Evolutionary conservation across 768 basidiomycete species (phyloP), one percentile per base, ranked within the genome.

Genomic region (Rickenella mellea): DNA sequence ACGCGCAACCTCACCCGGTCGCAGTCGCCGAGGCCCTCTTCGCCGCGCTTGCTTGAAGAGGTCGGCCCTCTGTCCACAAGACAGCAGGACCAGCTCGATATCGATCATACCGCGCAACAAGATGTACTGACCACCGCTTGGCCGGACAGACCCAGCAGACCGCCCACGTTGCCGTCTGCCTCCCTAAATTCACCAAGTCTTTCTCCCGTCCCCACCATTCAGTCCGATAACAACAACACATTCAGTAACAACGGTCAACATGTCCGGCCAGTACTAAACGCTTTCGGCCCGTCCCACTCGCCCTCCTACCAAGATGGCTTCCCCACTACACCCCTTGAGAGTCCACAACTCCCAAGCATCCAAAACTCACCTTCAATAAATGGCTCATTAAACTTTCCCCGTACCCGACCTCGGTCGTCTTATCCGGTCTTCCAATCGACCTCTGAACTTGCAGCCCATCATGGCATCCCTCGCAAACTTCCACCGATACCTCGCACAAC

Each of bases 391-490:
- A 80, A 65, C 64, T 58, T 60, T 21, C 55, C 59, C 45, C 59
- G 63, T 53, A 58, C 62, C 58, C 78, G 80, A 83, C 82, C 66
- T 61, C 65, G 76, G 80, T 81, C 83, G 67, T 73, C 73, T 29
- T 67, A 66, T 44, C 67, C 69, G 64, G 73, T 83, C 51, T 83
- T 83, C 54, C 62, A 66, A 53, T 73, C 74, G 59, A 64, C 78
- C 41, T 71, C 73, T 63, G 83, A 81, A 65, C 66, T 83, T 43
- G 78, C 82, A 53, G 69, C 77, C 55, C 83, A 84, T 45, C 78
- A 85, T 83, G 83, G 83, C 63, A 76, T 86, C 57, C 83, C 84
- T 46, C 73, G 77, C 51, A 72, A 68, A 48, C 61, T 87, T 37
- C 83, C 84, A 35, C 76, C 75, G 40, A 74, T 76, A 43, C 83